These are phyloP conservation scores for Quercus gilva DNA, from an alignment of 306 rosid species.

Conservation along the genomic window DNA sequence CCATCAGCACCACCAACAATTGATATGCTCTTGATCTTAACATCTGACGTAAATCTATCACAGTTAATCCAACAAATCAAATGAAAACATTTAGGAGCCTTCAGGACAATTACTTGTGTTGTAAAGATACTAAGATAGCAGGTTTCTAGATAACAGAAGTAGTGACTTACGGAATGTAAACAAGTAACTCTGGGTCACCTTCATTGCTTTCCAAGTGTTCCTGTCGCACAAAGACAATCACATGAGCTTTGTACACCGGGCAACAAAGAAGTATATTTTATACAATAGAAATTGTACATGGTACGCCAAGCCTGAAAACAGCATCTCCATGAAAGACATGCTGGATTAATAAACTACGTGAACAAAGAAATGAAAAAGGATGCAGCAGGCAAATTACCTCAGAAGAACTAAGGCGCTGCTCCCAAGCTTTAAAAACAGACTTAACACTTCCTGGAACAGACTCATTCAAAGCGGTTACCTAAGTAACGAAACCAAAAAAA, in stretches of 20 bases:
- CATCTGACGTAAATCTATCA: conserved; percentile 89
- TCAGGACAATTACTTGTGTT: neutral
- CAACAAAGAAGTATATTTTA: neutral
- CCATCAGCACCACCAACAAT: conserved; percentile 81
- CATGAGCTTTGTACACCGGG: neutral
- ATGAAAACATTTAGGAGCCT: conserved; percentile 5
- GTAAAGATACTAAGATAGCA: neutral
- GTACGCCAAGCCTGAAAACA: neutral
- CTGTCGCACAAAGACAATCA: conserved; percentile 38
- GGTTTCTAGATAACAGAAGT: neutral
- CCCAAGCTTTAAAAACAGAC: conserved; percentile 97
- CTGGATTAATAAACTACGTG: neutral
- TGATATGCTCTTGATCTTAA: conserved; percentile 92
- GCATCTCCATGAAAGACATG: neutral
- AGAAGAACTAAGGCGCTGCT: conserved; percentile 66
- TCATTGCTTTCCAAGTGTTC: conserved; percentile 92
- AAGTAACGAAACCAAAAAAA: neutral
- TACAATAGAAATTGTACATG: neutral
- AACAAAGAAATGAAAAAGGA: neutral
- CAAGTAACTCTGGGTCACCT: conserved; percentile 96
- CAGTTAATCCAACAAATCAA: conserved; percentile 3
- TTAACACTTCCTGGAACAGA: conserved; percentile 81
- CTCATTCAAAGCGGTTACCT: conserved; percentile 93
- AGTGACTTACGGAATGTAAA: conserved; percentile 75
- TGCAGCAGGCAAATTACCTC: conserved; percentile 52